Conservation (phyloP, 1,284 basidiomycete genomes). For the Mycena sp. region DNA sequence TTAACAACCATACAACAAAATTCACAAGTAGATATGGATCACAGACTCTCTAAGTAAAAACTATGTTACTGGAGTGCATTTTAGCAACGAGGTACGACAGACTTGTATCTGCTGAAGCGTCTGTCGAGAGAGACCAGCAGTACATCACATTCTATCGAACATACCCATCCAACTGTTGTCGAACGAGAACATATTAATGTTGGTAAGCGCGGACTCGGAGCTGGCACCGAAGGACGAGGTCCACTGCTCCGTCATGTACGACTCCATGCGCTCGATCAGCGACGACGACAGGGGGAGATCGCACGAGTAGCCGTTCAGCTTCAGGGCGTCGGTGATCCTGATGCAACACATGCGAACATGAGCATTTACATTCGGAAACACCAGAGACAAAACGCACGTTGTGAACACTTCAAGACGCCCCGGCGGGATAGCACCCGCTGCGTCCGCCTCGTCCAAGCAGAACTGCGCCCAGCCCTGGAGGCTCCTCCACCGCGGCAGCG, state of each 20-base stretch:
- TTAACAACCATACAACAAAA: too few species aligned
- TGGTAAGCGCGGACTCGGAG: neutral
- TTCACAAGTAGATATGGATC: too few species aligned
- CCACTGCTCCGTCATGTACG: too few species aligned
- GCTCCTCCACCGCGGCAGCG: neutral
- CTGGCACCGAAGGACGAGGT: neutral
- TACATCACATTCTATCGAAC: neutral
- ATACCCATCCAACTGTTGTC: slow-evolving; percentile 4
- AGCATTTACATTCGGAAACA: too few species aligned
- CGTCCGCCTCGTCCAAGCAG: slow-evolving; percentile 12
- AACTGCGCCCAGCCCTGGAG: slow-evolving; percentile 15
- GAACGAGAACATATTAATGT: neutral
- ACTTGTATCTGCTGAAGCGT: neutral
- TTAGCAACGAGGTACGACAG: neutral
- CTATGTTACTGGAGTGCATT: too few species aligned
- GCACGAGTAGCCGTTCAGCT: too few species aligned
- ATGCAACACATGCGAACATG: too few species aligned
- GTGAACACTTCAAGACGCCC: neutral
- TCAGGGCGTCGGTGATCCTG: too few species aligned
- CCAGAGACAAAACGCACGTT: too few species aligned
- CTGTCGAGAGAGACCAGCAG: neutral
- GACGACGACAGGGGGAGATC: too few species aligned
- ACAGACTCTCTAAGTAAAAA: too few species aligned
- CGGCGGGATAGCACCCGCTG: neutral
- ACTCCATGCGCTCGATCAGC: too few species aligned